phyloP scores from a whole-genome alignment of 257 asterid species.

The Buddleja alternifolia region DNA sequence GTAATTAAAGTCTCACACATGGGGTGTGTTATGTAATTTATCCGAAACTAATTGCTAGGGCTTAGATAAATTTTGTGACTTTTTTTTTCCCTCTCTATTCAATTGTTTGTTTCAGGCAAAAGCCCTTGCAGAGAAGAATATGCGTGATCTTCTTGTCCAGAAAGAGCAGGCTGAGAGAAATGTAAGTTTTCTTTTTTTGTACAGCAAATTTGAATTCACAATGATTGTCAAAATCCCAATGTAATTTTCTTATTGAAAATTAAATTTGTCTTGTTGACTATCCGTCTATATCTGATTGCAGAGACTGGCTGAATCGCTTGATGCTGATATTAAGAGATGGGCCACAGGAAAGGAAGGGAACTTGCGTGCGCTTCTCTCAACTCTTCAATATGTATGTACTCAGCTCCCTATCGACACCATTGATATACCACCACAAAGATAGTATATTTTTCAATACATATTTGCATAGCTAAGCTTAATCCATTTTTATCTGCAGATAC shows the following conservation, averaged over 20 bases:
- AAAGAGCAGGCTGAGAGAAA: slow-evolving; percentile 98
- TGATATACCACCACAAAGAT: background rate
- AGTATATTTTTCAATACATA: slow-evolving; percentile 4
- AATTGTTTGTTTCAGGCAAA: slow-evolving; percentile 68
- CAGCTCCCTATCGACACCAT: background rate
- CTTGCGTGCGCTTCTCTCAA: slow-evolving; percentile 96
- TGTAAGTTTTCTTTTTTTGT: slow-evolving; percentile 50
- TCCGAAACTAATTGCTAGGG: slow-evolving; percentile 21
- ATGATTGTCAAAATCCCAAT: slow-evolving; percentile 18
- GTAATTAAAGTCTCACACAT: too few species aligned
- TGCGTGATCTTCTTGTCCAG: slow-evolving; percentile 87
- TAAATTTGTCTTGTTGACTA: slow-evolving; percentile 18
- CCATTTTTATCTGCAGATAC: slow-evolving; percentile 56
- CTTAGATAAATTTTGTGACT: slow-evolving; percentile 18
- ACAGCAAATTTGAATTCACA: slow-evolving; percentile 4
- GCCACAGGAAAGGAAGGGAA: slow-evolving; percentile 90
- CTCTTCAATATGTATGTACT: slow-evolving; percentile 87
- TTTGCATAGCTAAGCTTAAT: slow-evolving; percentile 1
- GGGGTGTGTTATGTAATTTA: too few species aligned
- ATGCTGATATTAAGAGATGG: slow-evolving; percentile 97
- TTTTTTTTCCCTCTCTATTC: background rate
- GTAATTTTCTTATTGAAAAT: background rate
- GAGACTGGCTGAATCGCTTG: slow-evolving; percentile 91
- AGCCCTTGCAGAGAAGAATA: slow-evolving; percentile 96
- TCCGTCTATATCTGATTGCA: slow-evolving; percentile 46